Evolutionary conservation across 2,329 filamentous ascomycete genomes (phyloP).

Genomic region (Cladorrhinum sp.): DNA sequence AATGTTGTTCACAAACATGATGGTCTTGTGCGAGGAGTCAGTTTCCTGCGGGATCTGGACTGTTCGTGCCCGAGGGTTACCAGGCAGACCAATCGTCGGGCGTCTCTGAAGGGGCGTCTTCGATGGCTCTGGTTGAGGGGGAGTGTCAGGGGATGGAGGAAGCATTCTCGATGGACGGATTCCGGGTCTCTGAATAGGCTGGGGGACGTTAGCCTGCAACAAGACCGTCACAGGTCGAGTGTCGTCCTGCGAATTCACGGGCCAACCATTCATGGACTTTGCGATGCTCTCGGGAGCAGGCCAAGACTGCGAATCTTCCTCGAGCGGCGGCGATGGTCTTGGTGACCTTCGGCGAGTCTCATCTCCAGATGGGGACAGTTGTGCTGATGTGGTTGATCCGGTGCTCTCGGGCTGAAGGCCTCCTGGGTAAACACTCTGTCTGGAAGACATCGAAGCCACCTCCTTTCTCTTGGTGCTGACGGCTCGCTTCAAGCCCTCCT

Average conservation of each 20-base stretch:
- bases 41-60: conserved; percentile 32
- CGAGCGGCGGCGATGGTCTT: conserved; percentile 33
- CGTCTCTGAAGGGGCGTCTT: conserved; percentile 43
- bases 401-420: conserved; percentile 29
- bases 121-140: conserved; percentile 31
- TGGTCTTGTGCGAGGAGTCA: conserved; percentile 41
- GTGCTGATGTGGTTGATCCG: conserved; percentile 44
- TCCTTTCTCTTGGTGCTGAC: conserved; percentile 40
- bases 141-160: conserved; percentile 31
- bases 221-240: conserved; percentile 7
- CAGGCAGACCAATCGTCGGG: conserved; percentile 46
- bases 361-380: conserved; percentile 50
- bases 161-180: conserved; percentile 35
- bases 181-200: conserved; percentile 14
- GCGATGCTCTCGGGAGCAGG: not conserved
- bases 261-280: not conserved
- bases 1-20: conserved; percentile 56
- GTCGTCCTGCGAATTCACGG: conserved; percentile 9
- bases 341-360: conserved; percentile 53
- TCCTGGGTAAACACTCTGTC: conserved; percentile 23
- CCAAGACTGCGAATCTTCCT: not conserved
- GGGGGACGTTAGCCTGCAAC: conserved; percentile 2
- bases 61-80: conserved; percentile 43
- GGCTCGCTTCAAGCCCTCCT: conserved; percentile 35
- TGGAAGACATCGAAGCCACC: conserved; percentile 30